Evolutionary conservation across 148 eudicot species (phyloP), one percentile per base, ranked within the genome.

Genomic region (Euryodendron excelsum): DNA sequence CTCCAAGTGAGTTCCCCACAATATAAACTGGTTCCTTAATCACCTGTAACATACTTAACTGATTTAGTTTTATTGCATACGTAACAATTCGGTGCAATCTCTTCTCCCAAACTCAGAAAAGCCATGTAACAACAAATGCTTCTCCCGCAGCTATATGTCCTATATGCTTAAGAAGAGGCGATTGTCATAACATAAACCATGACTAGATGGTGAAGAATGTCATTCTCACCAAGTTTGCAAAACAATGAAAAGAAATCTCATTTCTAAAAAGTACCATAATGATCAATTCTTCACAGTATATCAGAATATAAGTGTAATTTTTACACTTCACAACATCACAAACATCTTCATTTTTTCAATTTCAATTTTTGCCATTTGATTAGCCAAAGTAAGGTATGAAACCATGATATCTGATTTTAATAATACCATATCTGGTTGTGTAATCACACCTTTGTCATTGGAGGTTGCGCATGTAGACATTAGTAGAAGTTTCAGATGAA

Each of bases 1-100:
- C 99, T 73, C 99, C 99, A 68, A 96, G 98, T 67, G 99, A 96
- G 86, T 96, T 96, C 8, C 99, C 99, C 44, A 86, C 96, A 50
- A 93, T 73, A 84, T 93, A 93, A 69, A 96, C 97, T 36, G 99
- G 99, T 77, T 96, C 99, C 73, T 88, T 91, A 71, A 94, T 91
- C 67, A 94, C 94, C 98, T 94, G 90, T 71, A 86, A 86, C 47
- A 83, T 68, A 73, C 31, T 65, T 34, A 27, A 31, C 25, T 59
- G 6, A 66, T 17, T 27, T 55, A 74, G 27, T 36, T 58, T 45
- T 12, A 30, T 61, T 31, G 14, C 15, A 28, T 17, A 30, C 11
- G 5, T 23, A 48, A 3, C 75, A 28, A 71, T 41, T 75, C 44
- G 31, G 65, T 70, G 50, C 62, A 21, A 59, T 69, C 33, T 60